Evolutionary conservation across 2,329 filamentous ascomycete genomes (phyloP).

Genomic region (Aspergillus quadrilineatus): DNA sequence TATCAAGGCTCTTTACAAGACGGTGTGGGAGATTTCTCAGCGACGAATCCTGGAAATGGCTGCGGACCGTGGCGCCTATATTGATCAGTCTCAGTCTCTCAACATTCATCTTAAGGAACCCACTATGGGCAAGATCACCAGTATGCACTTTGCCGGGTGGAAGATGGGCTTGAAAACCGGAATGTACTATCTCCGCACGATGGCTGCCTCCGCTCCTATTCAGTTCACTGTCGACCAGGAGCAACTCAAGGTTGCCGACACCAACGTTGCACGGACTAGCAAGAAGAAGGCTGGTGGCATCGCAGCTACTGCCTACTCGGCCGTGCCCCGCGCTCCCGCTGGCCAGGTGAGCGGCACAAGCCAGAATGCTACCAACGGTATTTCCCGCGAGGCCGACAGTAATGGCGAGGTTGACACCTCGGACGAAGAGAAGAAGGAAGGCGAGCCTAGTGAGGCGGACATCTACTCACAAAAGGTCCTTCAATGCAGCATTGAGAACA

Average conservation of each 20-base stretch:
- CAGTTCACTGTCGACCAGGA: slow-evolving; percentile 99
- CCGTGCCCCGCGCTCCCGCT: slow-evolving; percentile 68
- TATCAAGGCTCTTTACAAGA: slow-evolving; percentile 98
- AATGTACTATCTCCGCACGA: slow-evolving; percentile 99
- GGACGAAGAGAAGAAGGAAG: slow-evolving; percentile 72
- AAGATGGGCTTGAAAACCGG: slow-evolving; percentile 99
- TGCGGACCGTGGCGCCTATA: slow-evolving; percentile 95
- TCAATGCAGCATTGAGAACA: slow-evolving; percentile 96
- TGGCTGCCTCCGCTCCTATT: slow-evolving; percentile 93
- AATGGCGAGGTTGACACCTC: slow-evolving; percentile 27
- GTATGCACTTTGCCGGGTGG: slow-evolving; percentile 99
- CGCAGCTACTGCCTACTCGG: slow-evolving; percentile 56
- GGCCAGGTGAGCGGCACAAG: slow-evolving; percentile 60
- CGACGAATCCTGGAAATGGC: slow-evolving; percentile 96
- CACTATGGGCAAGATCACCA: slow-evolving; percentile 99
- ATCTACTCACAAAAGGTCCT: slow-evolving; percentile 94
- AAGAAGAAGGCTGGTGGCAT: slow-evolving; percentile 70
- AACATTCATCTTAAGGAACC: slow-evolving; percentile 99
- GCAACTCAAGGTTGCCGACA: slow-evolving; percentile 83
- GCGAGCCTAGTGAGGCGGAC: slow-evolving; percentile 75
- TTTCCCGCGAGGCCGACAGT: slow-evolving; percentile 44
- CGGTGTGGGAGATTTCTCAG: slow-evolving; percentile 98
- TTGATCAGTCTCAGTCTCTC: slow-evolving; percentile 97
- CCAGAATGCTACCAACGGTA: slow-evolving; percentile 18
- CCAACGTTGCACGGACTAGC: slow-evolving; percentile 65